Evolutionary conservation across 129 eudicot species (phyloP), one percentile per base, ranked within the genome.

Genomic region (Erigeron canadensis): DNA sequence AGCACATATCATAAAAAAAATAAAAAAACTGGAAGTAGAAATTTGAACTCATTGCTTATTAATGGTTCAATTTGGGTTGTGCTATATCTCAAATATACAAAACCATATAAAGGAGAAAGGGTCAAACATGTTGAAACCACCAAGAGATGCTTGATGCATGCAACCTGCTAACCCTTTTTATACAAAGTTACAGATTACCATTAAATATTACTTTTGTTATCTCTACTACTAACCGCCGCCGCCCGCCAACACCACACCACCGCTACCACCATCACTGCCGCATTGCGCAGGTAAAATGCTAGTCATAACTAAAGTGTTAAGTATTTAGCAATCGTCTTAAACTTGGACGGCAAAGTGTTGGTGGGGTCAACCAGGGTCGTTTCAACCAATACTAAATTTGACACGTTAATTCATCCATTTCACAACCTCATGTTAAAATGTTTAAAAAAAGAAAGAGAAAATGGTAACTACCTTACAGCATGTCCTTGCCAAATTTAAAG

Each of bases 401-500:
- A 16, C 45, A 7, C 8, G 3, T 9, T 34, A 22, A 22, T 22
- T 28, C 4, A 13, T 40, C 19, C 10, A 42, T 55, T 2, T 11
- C 9, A 19, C 42, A 4, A 58, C 43, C 37, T 55, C 42, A 55
- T 6, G 13, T 70, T 40, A 70, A 11, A 10, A 7, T 42, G 50
- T 28, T 7, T 22, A 15, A 44, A 42, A 66, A 78, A 34, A 39
- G 65, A 56, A 78, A 78, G 22, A 39, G 10, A 56, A 68, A 41
- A 15, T 13, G 10, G 54, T n/a, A 73, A 38, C n/a, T 84, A 94
- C 98, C 98, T 69, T 86, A 80, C 88, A 87, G 72, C 89, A 95
- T 13, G 91, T 75, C 71, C 98, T 89, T 28, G 98, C 93, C 80
- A 94, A 73, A 82, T 94, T 90, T 53, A 87, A 66, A 58, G 95